A percentile compares a stretch with the other conserved stretches of the same genome.
Evolutionary conservation across 441 rosid species (phyloP).

Genomic region (Corymbia calophylla): DNA sequence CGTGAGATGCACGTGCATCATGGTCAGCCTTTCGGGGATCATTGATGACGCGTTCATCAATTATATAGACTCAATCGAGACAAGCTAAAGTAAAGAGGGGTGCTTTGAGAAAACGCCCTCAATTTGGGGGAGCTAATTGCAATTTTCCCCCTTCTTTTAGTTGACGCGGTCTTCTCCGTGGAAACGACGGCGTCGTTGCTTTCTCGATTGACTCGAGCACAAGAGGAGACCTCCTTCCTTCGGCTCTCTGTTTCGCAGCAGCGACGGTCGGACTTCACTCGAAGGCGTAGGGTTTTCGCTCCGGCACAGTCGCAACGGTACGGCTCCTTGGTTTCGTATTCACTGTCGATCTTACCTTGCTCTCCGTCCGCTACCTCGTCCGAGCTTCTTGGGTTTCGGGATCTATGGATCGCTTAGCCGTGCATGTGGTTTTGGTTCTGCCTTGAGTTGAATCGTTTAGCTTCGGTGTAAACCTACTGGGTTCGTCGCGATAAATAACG

Average conservation of each 20-base stretch:
- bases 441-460: not conserved
- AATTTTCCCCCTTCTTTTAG: not conserved
- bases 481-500: not conserved
- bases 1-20: not conserved
- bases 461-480: not conserved
- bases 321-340: not conserved
- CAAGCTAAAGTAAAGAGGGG: not conserved
- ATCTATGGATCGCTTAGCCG: not conserved
- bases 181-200: not conserved
- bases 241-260: not conserved
- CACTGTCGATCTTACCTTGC: not conserved
- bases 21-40: not conserved
- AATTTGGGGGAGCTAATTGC: not conserved
- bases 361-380: not conserved
- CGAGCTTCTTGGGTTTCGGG: not conserved
- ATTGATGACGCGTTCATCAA: not conserved
- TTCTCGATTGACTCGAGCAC: not conserved
- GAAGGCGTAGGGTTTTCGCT: not conserved
- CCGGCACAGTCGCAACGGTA: not conserved
- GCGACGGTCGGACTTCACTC: not conserved
- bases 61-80: not conserved
- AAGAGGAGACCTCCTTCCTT: not conserved
- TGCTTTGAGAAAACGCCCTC: not conserved
- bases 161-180: not conserved
- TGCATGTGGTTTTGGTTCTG: not conserved